Evolutionary conservation across 2,329 filamentous ascomycete species (phyloP).

Genomic region (Aschersonia sp.): DNA sequence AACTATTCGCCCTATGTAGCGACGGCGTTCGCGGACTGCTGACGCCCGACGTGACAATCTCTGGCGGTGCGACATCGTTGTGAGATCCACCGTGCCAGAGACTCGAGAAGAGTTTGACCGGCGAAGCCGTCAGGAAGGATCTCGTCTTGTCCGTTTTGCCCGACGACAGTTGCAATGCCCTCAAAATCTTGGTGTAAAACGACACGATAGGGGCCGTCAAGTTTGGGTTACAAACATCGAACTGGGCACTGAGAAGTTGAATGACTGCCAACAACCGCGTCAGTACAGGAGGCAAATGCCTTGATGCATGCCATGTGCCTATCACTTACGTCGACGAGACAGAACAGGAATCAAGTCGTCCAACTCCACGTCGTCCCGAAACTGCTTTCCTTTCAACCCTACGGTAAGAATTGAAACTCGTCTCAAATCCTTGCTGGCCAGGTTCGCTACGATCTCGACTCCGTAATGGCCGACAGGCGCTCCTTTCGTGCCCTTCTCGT

Average conservation of each 20-base stretch:
- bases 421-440: slow-evolving; percentile 38
- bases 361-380: slow-evolving; percentile 56
- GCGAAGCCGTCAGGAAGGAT: slow-evolving; percentile 65
- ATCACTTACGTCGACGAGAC: slow-evolving; percentile 51
- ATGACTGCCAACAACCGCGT: slow-evolving; percentile 35
- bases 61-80: slow-evolving; percentile 11
- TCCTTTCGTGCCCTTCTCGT: slow-evolving; percentile 50
- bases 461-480: slow-evolving; percentile 53
- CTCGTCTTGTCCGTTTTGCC: slow-evolving; percentile 49
- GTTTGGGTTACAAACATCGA: slow-evolving; percentile 48
- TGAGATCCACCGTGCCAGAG: slow-evolving; percentile 52
- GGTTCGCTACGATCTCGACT: slow-evolving; percentile 55
- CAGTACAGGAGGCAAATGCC: neutral
- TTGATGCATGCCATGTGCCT: neutral
- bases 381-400: slow-evolving; percentile 57
- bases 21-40: slow-evolving; percentile 27
- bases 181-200: slow-evolving; percentile 65
- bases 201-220: slow-evolving; percentile 57
- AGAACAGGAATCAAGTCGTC: slow-evolving; percentile 64
- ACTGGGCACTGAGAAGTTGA: slow-evolving; percentile 56
- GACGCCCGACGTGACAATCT: slow-evolving; percentile 12
- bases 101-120: slow-evolving; percentile 78
- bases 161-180: slow-evolving; percentile 45
- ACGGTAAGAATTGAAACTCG: slow-evolving; percentile 35
- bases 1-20: slow-evolving; percentile 29